A percentile compares a stretch with the other conserved stretches of the same genome.
phyloP scores from a whole-genome alignment of 176 grass and related monocot species.

The Eleusine coracana region DNA sequence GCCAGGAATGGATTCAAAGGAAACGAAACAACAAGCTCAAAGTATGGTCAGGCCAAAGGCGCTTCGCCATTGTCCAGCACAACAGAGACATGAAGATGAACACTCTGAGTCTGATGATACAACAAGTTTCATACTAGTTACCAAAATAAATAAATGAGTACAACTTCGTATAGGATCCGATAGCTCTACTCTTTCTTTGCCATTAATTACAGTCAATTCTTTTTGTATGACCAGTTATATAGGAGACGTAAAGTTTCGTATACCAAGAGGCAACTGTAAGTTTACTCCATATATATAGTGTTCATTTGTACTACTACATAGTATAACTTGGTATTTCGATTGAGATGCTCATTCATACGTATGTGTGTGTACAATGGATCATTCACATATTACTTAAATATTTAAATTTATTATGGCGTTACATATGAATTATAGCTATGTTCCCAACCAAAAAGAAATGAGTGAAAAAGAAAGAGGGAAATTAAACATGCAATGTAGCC shows the following conservation, averaged over 20 bases:
- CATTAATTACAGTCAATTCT: constrained; percentile 23
- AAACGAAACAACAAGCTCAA: background rate
- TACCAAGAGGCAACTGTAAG: constrained; percentile 41
- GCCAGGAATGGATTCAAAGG: background rate
- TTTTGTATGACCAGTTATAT: constrained; percentile 26
- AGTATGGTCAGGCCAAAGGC: background rate
- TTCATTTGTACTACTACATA: constrained; percentile 23
- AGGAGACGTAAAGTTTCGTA: constrained; percentile 19
- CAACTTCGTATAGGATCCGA: constrained; percentile 33
- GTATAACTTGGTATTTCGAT: constrained; percentile 29
- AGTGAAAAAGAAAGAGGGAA: background rate
- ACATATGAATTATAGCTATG: background rate
- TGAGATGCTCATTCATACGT: background rate
- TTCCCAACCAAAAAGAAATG: background rate
- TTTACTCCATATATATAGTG: constrained; percentile 27
- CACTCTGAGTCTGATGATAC: background rate
- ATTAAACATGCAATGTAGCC: background rate
- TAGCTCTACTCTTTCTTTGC: background rate
- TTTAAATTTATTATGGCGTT: too few relatives aligned
- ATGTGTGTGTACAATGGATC: too few relatives aligned
- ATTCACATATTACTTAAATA: too few relatives aligned
- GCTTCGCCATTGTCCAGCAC: background rate
- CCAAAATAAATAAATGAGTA: constrained; percentile 42
- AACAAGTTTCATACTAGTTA: constrained; percentile 22
- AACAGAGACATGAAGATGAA: background rate